phyloP scores from a whole-genome alignment of 306 rosid species.

The Acacia acuminata region DNA sequence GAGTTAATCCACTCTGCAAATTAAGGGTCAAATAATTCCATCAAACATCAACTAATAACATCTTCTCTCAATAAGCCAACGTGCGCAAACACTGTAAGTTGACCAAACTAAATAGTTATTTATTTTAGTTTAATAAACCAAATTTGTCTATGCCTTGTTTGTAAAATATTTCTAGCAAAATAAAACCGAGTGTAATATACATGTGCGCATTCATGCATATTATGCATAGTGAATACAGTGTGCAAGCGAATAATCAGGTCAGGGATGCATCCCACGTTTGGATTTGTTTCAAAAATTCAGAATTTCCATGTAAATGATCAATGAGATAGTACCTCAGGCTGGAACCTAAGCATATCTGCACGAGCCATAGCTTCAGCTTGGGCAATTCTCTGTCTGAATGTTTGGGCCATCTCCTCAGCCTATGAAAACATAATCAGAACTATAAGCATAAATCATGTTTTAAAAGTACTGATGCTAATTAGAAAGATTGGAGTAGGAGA shows the following conservation, averaged over 20 bases:
- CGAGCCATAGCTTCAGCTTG: slow-evolving; percentile 99
- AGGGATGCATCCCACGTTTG: not conserved
- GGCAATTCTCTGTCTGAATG: slow-evolving; percentile 94
- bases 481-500: slow-evolving; percentile 13
- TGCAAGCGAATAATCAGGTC: not conserved
- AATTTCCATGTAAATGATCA: slow-evolving; percentile 25
- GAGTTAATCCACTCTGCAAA: slow-evolving; percentile 84
- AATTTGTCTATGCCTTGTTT: not conserved
- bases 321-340: slow-evolving; percentile 70
- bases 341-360: slow-evolving; percentile 92
- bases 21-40: slow-evolving; percentile 9
- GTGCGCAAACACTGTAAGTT: not conserved
- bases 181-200: not conserved
- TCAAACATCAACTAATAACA: slow-evolving; percentile 10
- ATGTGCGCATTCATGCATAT: not conserved
- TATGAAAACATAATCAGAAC: slow-evolving; percentile 41
- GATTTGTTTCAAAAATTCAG: slow-evolving; percentile 2
- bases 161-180: not conserved
- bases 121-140: not conserved
- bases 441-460: slow-evolving; percentile 12
- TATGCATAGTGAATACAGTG: not conserved
- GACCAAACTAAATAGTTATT: too few relatives aligned
- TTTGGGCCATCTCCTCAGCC: slow-evolving; percentile 99
- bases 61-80: not conserved
- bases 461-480: slow-evolving; percentile 18